Evolutionary conservation across 2,329 filamentous ascomycete genomes (phyloP).

Genomic region (Claviceps purpurea): DNA sequence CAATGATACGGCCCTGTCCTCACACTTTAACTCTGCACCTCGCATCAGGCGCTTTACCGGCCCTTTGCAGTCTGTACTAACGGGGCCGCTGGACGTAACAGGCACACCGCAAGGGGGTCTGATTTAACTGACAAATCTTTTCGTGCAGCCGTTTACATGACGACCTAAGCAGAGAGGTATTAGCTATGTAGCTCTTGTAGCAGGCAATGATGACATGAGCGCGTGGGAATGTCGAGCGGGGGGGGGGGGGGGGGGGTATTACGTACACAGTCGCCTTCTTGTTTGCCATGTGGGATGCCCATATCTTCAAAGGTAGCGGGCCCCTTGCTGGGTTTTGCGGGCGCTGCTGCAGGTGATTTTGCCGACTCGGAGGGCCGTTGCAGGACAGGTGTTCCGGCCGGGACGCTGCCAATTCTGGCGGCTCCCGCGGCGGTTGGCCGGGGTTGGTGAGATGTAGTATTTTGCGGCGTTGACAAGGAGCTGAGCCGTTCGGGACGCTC

Average conservation of each 20-base stretch:
- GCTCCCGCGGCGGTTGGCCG: conserved; percentile 9
- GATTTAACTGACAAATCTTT: no score
- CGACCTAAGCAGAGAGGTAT: not conserved
- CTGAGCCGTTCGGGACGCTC: conserved; percentile 20
- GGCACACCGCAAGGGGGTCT: no score
- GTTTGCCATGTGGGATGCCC: conserved; percentile 77
- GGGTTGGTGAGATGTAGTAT: conserved; percentile 4
- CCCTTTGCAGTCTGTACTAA: no score
- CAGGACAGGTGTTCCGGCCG: conserved; percentile 16
- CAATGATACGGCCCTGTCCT: no score
- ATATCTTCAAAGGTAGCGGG: conserved; percentile 97
- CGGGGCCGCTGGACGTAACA: no score
- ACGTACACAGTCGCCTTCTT: conserved; percentile 83
- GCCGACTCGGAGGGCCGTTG: conserved; percentile 3
- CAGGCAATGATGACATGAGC: not conserved
- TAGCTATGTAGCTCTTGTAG: not conserved
- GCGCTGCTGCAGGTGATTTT: conserved; percentile 14
- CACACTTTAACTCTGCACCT: no score
- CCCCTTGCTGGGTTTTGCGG: conserved; percentile 47
- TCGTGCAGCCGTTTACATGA: not conserved
- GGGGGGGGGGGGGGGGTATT: no score
- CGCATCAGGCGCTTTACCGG: no score
- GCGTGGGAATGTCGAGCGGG: no score
- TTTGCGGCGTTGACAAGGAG: conserved; percentile 17
- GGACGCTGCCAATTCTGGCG: conserved; percentile 24